These are phyloP conservation scores for Periconia macrospinosa DNA, from an alignment of 2,329 filamentous ascomycete genomes.

Conservation along the genomic window DNA sequence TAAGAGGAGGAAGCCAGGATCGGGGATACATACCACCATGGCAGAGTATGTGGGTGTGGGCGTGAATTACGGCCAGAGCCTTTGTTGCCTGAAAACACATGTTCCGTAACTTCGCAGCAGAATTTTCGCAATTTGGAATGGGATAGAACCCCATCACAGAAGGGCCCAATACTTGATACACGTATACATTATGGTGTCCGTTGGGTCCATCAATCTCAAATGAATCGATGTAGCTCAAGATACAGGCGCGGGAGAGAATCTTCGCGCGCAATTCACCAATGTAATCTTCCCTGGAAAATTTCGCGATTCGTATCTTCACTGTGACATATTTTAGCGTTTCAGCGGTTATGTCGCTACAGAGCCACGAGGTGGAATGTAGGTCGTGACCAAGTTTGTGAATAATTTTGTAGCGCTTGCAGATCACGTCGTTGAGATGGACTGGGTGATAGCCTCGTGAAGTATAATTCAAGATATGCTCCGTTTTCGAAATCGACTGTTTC, in stretches of 20 bases:
- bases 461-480: too few species aligned
- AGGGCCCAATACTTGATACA: not conserved
- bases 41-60: not conserved
- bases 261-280: not conserved
- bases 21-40: not conserved
- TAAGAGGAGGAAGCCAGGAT: not conserved
- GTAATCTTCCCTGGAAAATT: too few species aligned
- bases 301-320: too few species aligned
- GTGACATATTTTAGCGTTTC: not conserved
- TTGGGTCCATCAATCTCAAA: not conserved
- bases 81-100: not conserved
- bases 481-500: too few species aligned
- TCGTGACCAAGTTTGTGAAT: slow-evolving; percentile 22
- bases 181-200: not conserved
- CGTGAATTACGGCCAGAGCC: not conserved
- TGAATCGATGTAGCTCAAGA: not conserved
- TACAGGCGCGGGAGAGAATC: not conserved
- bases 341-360: slow-evolving; percentile 11
- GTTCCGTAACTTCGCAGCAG: not conserved
- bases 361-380: slow-evolving; percentile 21
- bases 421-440: slow-evolving; percentile 16
- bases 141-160: not conserved
- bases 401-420: slow-evolving; percentile 17
- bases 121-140: not conserved
- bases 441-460: slow-evolving; percentile 12